phyloP scores from a whole-genome alignment of 1,284 basidiomycete species.

The Tilletia horrida region DNA sequence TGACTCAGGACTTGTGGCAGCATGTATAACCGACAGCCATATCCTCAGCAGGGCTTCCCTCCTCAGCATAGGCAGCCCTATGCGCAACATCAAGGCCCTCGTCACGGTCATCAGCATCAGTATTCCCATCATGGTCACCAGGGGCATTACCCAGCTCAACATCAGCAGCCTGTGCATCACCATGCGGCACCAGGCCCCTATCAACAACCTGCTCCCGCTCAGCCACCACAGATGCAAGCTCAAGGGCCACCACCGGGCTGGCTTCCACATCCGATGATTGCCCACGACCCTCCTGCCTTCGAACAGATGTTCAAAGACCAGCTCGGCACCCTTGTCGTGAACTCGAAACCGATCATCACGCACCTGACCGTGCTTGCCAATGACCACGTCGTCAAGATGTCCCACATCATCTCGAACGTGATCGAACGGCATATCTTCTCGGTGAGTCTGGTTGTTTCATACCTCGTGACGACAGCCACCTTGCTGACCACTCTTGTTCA shows the following conservation, averaged over 20 bases:
- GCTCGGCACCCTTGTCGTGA: constrained; percentile 81
- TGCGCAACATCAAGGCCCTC: neutral
- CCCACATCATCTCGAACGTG: constrained; percentile 79
- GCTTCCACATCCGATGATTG: constrained; percentile 23
- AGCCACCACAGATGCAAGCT: constrained; percentile 1
- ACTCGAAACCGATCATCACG: constrained; percentile 94
- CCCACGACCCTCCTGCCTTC: constrained; percentile 65
- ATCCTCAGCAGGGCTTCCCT: neutral
- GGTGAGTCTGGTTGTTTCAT: constrained; percentile 53
- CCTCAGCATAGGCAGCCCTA: neutral
- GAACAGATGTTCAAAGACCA: constrained; percentile 64
- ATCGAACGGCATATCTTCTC: constrained; percentile 78
- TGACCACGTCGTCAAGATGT: constrained; percentile 71
- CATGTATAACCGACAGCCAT: constrained; percentile 8
- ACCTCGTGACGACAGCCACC: neutral
- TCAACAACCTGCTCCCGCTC: neutral
- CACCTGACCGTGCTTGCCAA: constrained; percentile 89
- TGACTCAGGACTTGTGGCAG: neutral
- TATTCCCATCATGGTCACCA: neutral
- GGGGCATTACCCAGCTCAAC: neutral
- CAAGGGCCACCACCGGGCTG: neutral
- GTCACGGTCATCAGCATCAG: neutral
- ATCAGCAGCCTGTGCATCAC: neutral
- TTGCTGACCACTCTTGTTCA: too few relatives aligned
- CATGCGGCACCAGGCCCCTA: neutral